Base-by-base conservation (phyloP, 106 monocot species). In the Acanthochlamys bracteata region DNA sequence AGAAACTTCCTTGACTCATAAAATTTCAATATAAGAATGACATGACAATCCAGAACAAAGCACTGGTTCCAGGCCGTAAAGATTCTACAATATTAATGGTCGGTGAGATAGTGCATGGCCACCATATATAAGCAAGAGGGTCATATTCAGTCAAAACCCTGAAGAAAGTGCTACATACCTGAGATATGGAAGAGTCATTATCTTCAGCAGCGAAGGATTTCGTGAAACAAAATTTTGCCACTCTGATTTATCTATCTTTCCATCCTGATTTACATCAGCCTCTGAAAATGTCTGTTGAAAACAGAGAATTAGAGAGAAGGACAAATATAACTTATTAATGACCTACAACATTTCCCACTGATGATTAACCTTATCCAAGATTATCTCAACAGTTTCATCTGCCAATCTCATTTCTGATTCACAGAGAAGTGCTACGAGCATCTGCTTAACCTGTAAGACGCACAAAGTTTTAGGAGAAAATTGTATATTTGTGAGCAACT, bases 121-220 rank as follows among this genome's bases (percentile, higher is more conserved):
- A 33, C 33, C 33, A 6, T 33, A 33, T 33, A n/a, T n/a, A n/a
- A n/a, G n/a, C n/a, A 33, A 33, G 33, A 3, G 33, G 6, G 33
- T 33, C 33, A 33, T 33, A 33, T 33, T 33, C 33, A 33, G 6
- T 6, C 33, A 33, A 33, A 33, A 33, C 4, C 33, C 33, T 3
- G 33, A 33, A 3, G 33, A 33, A 33, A 33, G 33, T 33, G 6
- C 33, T n/a, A 33, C 33, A 33, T 53, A 83, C 96, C 80, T 85
- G 72, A 98, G 91, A 88, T 98, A 98, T 26, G 88, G 83, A 60
- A 98, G 83, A 62, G 96, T 98, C 96, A 98, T 98, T 73, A 98
- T 88, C 77, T 91, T 91, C 81, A 98, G 49, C 33, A 98, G 63
- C 24, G 96, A 91, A 67, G 96, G 96, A 76, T 85, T 85, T 40